Evolutionary conservation across 768 basidiomycete genomes (phyloP).

Genomic region (Mycena amicta): DNA sequence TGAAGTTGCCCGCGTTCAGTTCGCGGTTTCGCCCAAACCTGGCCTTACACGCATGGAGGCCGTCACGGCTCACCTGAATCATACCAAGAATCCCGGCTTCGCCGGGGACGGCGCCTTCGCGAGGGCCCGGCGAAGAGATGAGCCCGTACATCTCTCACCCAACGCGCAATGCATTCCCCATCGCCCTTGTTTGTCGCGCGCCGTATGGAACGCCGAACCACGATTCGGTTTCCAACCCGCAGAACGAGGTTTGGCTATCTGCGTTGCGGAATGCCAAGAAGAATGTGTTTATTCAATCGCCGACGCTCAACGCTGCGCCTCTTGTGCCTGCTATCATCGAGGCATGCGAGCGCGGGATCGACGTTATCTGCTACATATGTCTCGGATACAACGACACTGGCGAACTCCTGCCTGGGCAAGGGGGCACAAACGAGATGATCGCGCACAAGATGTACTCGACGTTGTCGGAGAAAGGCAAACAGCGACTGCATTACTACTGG

Average conservation of each 20-base stretch:
- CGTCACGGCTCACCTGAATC: conserved; percentile 43
- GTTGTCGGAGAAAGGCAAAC: conserved; percentile 46
- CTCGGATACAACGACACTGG: conserved; percentile 60
- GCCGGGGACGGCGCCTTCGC: conserved; percentile 30
- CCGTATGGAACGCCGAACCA: conserved; percentile 60
- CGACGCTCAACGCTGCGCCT: conserved; percentile 69
- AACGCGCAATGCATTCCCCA: conserved; percentile 60
- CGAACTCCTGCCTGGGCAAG: conserved; percentile 66
- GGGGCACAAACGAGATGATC: conserved; percentile 75
- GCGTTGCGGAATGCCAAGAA: conserved; percentile 61
- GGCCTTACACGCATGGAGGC: conserved; percentile 30
- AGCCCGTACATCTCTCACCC: conserved; percentile 62
- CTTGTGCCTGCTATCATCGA: conserved; percentile 60
- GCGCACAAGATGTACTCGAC: conserved; percentile 57
- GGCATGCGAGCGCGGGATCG: conserved; percentile 62
- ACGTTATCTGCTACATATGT: conserved; percentile 62
- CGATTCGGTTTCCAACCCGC: conserved; percentile 52
- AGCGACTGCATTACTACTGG: conserved; percentile 56
- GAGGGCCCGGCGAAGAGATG: conserved; percentile 48
- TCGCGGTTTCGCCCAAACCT: conserved; percentile 21
- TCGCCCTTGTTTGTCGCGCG: conserved; percentile 65
- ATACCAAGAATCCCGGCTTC: conserved; percentile 38
- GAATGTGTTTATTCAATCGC: conserved; percentile 74
- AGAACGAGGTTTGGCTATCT: conserved; percentile 70
- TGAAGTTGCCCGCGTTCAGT: conserved; percentile 26